Evolutionary conservation across 2,329 filamentous ascomycete genomes (phyloP).

Genomic region (Emericellopsis atlantica): DNA sequence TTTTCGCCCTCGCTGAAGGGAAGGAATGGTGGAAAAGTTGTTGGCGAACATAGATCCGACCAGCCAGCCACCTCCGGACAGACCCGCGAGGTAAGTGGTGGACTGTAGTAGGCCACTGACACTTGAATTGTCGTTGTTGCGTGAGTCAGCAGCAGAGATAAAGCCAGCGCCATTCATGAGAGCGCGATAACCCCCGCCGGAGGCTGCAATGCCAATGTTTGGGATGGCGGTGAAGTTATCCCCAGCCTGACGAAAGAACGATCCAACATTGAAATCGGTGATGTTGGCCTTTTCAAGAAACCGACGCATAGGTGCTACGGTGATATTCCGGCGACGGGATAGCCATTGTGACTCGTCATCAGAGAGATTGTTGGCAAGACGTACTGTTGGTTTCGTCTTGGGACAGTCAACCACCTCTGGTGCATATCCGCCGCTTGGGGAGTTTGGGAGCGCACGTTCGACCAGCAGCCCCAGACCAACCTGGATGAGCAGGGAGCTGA

Average conservation of each 20-base stretch:
- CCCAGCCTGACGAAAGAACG: constrained; percentile 51
- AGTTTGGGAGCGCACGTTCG: constrained; percentile 20
- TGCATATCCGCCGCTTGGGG: constrained; percentile 47
- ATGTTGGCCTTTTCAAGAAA: constrained; percentile 60
- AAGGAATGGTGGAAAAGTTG: constrained; percentile 54
- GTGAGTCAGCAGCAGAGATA: constrained; percentile 58
- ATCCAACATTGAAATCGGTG: constrained; percentile 51
- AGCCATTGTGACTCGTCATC: constrained; percentile 59
- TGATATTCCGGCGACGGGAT: constrained; percentile 50
- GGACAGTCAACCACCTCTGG: constrained; percentile 55
- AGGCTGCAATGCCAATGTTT: constrained; percentile 54
- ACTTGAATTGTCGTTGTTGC: constrained; percentile 44
- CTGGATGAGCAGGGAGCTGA: too few species aligned
- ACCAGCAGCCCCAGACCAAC: too few species aligned
- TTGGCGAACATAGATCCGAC: constrained; percentile 62
- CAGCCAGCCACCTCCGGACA: constrained; percentile 68
- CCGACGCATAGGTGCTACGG: constrained; percentile 54
- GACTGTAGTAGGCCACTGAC: constrained; percentile 64
- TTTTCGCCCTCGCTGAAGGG: neutral
- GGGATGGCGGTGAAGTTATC: constrained; percentile 24
- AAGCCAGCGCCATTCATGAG: constrained; percentile 65
- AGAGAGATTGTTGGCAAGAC: constrained; percentile 46
- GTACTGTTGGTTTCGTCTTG: constrained; percentile 46
- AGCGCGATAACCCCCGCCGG: constrained; percentile 69
- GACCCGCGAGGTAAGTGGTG: constrained; percentile 58